Base-by-base conservation (phyloP, 805 yeast species). In the Peterozyma xylosa region DNA sequence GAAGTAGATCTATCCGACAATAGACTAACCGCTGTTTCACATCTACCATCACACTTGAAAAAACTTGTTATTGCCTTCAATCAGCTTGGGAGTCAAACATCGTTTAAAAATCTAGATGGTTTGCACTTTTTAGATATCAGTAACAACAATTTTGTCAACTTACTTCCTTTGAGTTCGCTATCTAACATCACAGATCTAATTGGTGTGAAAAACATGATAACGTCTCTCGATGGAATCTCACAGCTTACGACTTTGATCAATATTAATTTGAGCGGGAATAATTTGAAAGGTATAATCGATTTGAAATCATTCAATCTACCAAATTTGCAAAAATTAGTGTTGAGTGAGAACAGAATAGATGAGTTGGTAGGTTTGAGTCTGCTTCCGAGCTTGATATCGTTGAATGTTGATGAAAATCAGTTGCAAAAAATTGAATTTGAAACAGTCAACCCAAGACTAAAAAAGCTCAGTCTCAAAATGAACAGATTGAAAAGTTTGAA, bases 351-450 rank as follows among this genome's bases (percentile, higher is more conserved):
- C 51, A 51, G 51, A n/a, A 50, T 76, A 13, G 43, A 51, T 3
- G 36, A 47, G 1, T 43, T 76, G 2, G 15, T 16, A 0, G 71
- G 72, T 4, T 42, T 75, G 9, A 71, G 68, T 16, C 45, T 48
- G 6, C 50, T 71, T 33, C 57, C 63, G 1, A 53, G 53, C 17
- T 55, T 76, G 45, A 51, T 70, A 15, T 53, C 66, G 6, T 54
- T 76, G 36, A 68, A 73, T 33, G 55, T 64, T 34, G 69, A 68
- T 43, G 71, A 67, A 11, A 76, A 76, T 50, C 54, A 52, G 27
- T 44, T 76, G 37, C 41, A 60, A 6, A 46, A 45, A 3, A 49
- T 70, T 37, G 37, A 38, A 1, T 51, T 51, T 35, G 43, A 11
- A 27, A 15, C 27, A 3, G 30, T n/a, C 38, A 67, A 64, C 38